phyloP scores from a whole-genome alignment of 208 protist genomes.

The Angomonas desouzai region DNA sequence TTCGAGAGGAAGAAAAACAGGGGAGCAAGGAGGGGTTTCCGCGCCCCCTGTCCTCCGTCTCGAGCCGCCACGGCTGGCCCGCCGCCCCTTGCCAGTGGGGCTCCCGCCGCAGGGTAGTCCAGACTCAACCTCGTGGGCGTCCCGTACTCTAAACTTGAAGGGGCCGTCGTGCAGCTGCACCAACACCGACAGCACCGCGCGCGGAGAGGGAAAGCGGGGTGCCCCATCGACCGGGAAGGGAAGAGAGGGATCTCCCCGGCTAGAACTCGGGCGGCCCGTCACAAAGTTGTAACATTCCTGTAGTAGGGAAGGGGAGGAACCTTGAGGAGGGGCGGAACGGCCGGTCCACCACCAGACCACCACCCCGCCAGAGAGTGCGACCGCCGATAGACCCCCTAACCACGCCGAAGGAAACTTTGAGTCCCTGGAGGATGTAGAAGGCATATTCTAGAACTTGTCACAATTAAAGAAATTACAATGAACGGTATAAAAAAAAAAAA shows the following conservation, averaged over 20 bases:
- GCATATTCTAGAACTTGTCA: not conserved
- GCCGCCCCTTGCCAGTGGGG: not conserved
- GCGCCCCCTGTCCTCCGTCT: not conserved
- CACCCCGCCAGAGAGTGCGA: not conserved
- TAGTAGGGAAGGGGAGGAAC: not conserved
- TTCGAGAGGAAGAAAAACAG: not conserved
- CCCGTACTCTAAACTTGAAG: slow-evolving; percentile 29
- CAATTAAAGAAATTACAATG: not conserved
- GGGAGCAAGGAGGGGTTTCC: not conserved
- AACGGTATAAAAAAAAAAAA: slow-evolving; percentile 8
- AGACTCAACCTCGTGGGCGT: not conserved
- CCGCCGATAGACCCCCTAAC: not conserved
- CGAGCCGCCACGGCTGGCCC: not conserved
- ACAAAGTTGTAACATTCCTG: too few relatives aligned
- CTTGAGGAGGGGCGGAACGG: not conserved
- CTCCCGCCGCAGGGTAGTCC: not conserved
- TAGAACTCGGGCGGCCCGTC: too few relatives aligned
- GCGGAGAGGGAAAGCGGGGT: not conserved
- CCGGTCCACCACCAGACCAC: not conserved
- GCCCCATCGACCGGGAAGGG: not conserved
- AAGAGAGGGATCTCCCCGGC: too few relatives aligned
- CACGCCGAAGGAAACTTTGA: not conserved
- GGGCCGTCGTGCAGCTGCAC: slow-evolving; percentile 39
- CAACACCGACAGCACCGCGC: slow-evolving; percentile 31
- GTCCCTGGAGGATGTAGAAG: not conserved